Evolutionary conservation across 257 asterid species (phyloP).

Genomic region (Cynanchum wilfordii): DNA sequence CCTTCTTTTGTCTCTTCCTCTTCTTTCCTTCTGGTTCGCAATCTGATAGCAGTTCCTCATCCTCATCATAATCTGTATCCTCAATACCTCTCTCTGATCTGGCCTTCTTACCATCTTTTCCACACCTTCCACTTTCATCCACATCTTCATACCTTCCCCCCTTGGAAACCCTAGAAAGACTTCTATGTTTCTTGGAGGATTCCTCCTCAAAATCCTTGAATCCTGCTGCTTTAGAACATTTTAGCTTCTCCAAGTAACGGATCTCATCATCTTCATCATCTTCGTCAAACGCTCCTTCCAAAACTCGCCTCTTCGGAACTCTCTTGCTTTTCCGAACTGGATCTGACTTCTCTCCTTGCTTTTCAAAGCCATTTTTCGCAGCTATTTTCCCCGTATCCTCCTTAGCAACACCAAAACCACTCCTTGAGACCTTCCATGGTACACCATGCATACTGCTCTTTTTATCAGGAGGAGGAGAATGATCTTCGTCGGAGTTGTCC

Average conservation of each 20-base stretch:
- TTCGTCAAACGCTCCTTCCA: conserved; percentile 69
- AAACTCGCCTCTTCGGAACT: conserved; percentile 68
- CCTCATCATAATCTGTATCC: conserved; percentile 57
- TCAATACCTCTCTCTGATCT: conserved; percentile 46
- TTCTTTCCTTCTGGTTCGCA: conserved; percentile 52
- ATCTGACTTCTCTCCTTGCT: conserved; percentile 56
- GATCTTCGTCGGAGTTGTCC: conserved; percentile 54
- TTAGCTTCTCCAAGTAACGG: conserved; percentile 82
- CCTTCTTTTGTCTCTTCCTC: conserved; percentile 62
- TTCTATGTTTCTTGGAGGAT: conserved; percentile 34
- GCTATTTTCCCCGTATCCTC: conserved; percentile 49
- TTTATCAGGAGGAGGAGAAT: conserved; percentile 46
- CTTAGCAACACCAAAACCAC: conserved; percentile 39
- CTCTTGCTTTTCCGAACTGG: conserved; percentile 86
- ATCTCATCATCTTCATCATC: conserved; percentile 85
- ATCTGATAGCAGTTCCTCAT: conserved; percentile 49
- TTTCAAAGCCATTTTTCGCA: conserved; percentile 37
- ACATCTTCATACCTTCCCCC: conserved; percentile 35
- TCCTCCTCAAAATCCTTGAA: conserved; percentile 50
- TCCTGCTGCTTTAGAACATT: conserved; percentile 49
- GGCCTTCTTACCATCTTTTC: conserved; percentile 39
- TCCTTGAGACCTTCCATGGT: conserved; percentile 55
- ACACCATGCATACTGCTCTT: conserved; percentile 50
- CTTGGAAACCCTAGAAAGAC: conserved; percentile 29
- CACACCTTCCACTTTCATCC: conserved; percentile 41